Base-by-base conservation (phyloP, 345 rosid species). In the Cardamine resedifolia region DNA sequence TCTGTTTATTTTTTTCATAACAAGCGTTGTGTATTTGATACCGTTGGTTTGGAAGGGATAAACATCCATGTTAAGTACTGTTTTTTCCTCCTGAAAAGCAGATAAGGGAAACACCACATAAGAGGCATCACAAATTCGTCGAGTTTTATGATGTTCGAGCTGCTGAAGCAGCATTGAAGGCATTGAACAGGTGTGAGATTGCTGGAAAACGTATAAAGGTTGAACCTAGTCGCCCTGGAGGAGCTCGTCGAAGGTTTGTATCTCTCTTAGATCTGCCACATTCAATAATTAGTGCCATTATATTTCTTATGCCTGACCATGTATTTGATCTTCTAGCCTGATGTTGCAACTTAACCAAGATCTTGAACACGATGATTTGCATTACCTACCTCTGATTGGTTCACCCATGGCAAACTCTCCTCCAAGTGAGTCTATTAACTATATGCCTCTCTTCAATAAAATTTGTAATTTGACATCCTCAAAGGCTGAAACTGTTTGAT, bases 141-240 rank as follows among this genome's bases (percentile, higher is more conserved):
- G 96, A 89, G 63, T 89, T 84, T 69, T 89, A 84, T 76, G 96
- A 89, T 74, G 90, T 87, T 41, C 83, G 96, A 80, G 90, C 86
- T 10, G 92, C 96, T 38, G 96, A 89, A 78, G 88, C 87, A 59
- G 96, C 96, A 18, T 82, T 89, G 2, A 87, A 86, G 77, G 80
- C 89, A 33, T 83, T 89, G 41, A 89, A 89, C 73, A 79, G 90
- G 77, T 84, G 90, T 74, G 96, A 89, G 77, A 87, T 89, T 76
- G 96, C 88, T 58, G 96, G 96, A 27, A 89, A 89, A 61, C 90
- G 92, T 73, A 86, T 89, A 56, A 89, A 89, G 77, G 90, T 89
- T 68, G 96, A 89, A 76, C 96, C 92, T 67, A 89, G 96, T 76
- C 92, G 96, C 45, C 96, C 96, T 67, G 96, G 96, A 66, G 96